A percentile compares a stretch with the other conserved stretches of the same genome.
These are phyloP conservation scores for Dactylorhiza incarnata DNA, from an alignment of 106 monocot genomes.

Conservation along the genomic window DNA sequence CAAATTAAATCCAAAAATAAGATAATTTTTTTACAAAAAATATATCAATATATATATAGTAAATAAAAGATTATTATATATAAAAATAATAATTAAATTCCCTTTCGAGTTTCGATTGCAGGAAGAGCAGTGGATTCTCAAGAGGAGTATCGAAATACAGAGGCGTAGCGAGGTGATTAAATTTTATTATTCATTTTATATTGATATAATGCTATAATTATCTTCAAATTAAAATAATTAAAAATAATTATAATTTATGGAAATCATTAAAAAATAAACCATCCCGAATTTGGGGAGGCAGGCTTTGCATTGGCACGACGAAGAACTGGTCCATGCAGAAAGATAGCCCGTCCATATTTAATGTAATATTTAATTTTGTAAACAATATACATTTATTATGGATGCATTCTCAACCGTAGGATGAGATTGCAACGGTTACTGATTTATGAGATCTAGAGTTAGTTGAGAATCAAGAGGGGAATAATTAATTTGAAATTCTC, in stretches of 20 bases:
- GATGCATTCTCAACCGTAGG: background rate
- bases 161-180: conserved; percentile 49
- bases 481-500: too few relatives aligned
- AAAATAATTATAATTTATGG: background rate
- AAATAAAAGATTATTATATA: background rate
- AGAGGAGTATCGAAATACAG: conserved; percentile 70
- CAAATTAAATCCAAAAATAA: background rate
- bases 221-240: background rate
- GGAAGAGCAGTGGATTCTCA: conserved; percentile 65
- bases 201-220: background rate
- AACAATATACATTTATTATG: background rate
- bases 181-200: background rate
- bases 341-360: background rate
- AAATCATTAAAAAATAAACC: too few relatives aligned
- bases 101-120: conserved; percentile 13
- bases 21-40: too few relatives aligned
- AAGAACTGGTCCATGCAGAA: background rate
- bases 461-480: background rate
- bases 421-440: background rate
- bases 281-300: too few relatives aligned
- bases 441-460: background rate
- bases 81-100: background rate
- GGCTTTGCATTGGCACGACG: background rate
- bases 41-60: too few relatives aligned
- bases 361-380: background rate